phyloP scores from a whole-genome alignment of 805 yeast genomes.

The Saturnispora saitoi region DNA sequence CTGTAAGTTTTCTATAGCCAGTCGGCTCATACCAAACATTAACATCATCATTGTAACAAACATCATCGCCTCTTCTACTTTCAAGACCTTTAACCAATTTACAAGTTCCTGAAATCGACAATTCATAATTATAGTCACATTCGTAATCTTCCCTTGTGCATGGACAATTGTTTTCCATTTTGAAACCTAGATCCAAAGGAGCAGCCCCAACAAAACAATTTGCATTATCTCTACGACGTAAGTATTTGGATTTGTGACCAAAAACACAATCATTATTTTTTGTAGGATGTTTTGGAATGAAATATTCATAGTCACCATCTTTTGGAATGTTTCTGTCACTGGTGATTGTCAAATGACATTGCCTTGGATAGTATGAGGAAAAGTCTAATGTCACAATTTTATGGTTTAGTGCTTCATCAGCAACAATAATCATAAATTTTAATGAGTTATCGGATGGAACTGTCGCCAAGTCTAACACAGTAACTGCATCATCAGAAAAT shows the following conservation, averaged over 20 bases:
- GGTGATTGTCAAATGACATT: slow-evolving; percentile 42
- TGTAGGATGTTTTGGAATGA: slow-evolving; percentile 53
- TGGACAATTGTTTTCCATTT: slow-evolving; percentile 56
- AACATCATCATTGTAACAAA: slow-evolving; percentile 46
- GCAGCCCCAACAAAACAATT: slow-evolving; percentile 69
- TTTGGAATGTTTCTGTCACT: neutral
- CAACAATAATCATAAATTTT: slow-evolving; percentile 59
- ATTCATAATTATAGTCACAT: slow-evolving; percentile 80
- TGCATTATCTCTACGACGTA: slow-evolving; percentile 45
- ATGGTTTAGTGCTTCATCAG: slow-evolving; percentile 27
- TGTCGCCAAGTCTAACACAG: slow-evolving; percentile 69
- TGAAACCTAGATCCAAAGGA: slow-evolving; percentile 49
- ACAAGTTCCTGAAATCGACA: slow-evolving; percentile 75
- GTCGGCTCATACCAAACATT: slow-evolving; percentile 80
- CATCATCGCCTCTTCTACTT: slow-evolving; percentile 55
- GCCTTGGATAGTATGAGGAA: slow-evolving; percentile 38
- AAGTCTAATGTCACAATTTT: slow-evolving; percentile 50
- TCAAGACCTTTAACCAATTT: slow-evolving; percentile 65
- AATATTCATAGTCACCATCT: slow-evolving; percentile 51
- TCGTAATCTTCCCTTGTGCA: slow-evolving; percentile 86
- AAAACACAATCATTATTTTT: slow-evolving; percentile 49
- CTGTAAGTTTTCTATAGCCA: slow-evolving; percentile 81
- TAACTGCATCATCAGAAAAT: slow-evolving; percentile 49
- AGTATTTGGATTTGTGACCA: slow-evolving; percentile 58
- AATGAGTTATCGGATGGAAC: slow-evolving; percentile 88